phyloP scores from a whole-genome alignment of 2,329 filamentous ascomycete species.

The Nigrospora sphaerica region DNA sequence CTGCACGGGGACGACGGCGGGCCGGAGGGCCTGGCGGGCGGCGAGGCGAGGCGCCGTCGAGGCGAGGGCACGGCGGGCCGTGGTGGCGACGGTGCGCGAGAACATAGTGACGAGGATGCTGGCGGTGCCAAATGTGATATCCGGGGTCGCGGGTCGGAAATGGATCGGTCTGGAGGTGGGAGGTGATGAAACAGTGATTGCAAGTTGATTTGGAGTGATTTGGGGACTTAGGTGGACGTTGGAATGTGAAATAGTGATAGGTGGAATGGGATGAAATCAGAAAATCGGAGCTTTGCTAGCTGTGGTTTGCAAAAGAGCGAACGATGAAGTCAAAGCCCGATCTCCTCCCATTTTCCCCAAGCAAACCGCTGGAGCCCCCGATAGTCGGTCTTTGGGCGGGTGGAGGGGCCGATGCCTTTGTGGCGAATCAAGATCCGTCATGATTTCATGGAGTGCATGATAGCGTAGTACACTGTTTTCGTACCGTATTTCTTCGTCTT shows the following conservation, averaged over 20 bases:
- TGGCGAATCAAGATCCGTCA: slow-evolving; percentile 22
- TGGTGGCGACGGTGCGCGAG: slow-evolving; percentile 8
- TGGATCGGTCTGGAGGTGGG: neutral
- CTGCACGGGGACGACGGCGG: slow-evolving; percentile 23
- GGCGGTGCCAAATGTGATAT: neutral
- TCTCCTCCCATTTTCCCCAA: neutral
- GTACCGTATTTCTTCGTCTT: no score
- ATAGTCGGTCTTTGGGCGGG: no score
- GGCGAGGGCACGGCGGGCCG: slow-evolving; percentile 34
- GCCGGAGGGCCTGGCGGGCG: slow-evolving; percentile 33
- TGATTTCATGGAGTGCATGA: slow-evolving; percentile 17
- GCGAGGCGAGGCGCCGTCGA: slow-evolving; percentile 30
- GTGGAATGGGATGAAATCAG: neutral
- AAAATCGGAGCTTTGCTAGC: neutral
- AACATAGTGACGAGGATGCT: slow-evolving; percentile 6
- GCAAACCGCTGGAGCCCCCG: no score
- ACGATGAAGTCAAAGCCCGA: neutral
- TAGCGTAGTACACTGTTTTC: neutral
- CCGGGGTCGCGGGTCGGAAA: slow-evolving; percentile 8
- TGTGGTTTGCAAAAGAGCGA: neutral
- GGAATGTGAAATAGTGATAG: neutral
- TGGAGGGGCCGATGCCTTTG: slow-evolving; percentile 6
- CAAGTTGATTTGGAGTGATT: neutral
- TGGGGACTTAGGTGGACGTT: slow-evolving; percentile 2
- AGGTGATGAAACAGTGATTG: neutral